Evolutionary conservation across 768 basidiomycete species (phyloP).

Genomic region (Tylopilus subfusipes): DNA sequence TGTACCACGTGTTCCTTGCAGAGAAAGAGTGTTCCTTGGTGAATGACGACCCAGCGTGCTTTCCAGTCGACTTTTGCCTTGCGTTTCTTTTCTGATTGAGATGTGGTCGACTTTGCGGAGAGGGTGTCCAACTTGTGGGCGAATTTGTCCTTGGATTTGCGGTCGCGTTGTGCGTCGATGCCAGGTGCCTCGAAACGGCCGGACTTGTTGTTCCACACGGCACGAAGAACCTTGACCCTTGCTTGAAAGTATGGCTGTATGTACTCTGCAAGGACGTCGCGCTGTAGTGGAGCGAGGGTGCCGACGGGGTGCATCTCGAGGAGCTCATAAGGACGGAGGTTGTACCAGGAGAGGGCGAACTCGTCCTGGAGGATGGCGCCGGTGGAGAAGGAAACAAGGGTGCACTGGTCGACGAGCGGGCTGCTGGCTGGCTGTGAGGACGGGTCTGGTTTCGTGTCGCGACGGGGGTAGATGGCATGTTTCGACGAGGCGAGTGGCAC

Average conservation of each 20-base stretch:
- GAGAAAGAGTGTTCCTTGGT: constrained; percentile 51
- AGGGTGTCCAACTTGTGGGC: constrained; percentile 4
- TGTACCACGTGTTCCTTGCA: constrained; percentile 51
- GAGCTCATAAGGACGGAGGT: constrained; percentile 58
- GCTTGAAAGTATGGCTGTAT: constrained; percentile 59
- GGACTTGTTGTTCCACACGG: constrained; percentile 34
- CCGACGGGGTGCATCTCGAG: constrained; percentile 60
- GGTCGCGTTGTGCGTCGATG: neutral
- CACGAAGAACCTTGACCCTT: constrained; percentile 48
- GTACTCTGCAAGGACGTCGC: constrained; percentile 41
- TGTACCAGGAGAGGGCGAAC: constrained; percentile 53
- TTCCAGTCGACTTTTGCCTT: constrained; percentile 56
- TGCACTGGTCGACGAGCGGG: constrained; percentile 38
- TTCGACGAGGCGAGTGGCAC: neutral
- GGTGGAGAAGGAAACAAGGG: constrained; percentile 62
- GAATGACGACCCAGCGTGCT: constrained; percentile 59
- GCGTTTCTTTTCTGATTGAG: constrained; percentile 21
- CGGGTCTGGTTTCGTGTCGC: constrained; percentile 5
- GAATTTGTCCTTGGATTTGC: constrained; percentile 17
- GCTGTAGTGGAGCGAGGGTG: constrained; percentile 41
- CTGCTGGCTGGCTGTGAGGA: constrained; percentile 10
- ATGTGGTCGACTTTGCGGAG: constrained; percentile 5
- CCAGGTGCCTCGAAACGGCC: constrained; percentile 27
- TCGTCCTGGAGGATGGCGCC: constrained; percentile 71
- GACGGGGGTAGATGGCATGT: constrained; percentile 6